A percentile compares a stretch with the other conserved stretches of the same genome.
Evolutionary conservation across 108 stramenopile species (phyloP).

Genomic region (Conticribra weissflogii): DNA sequence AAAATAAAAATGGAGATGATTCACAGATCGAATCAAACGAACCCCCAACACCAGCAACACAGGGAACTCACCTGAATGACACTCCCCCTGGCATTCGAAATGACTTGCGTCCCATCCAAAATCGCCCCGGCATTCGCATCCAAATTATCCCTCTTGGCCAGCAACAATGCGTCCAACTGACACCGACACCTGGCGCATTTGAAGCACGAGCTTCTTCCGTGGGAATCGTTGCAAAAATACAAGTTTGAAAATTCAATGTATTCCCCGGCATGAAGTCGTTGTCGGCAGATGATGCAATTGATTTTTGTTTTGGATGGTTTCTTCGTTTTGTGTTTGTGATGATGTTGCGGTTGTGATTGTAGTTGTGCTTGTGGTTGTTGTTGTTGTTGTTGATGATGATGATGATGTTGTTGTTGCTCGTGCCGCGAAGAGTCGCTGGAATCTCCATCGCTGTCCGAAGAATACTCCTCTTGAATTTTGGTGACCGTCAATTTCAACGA

Average conservation of each 20-base stretch:
- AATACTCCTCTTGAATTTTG: too few species aligned
- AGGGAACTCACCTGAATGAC: constrained; percentile 27
- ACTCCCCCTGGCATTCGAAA: constrained; percentile 35
- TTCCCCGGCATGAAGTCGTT: constrained; percentile 1
- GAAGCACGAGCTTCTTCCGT: constrained; percentile 6
- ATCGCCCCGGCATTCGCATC: neutral
- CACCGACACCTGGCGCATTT: constrained; percentile 10
- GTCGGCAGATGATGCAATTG: constrained; percentile 16
- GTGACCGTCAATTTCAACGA: too few species aligned
- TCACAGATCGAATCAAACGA: too few species aligned
- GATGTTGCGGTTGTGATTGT: neutral
- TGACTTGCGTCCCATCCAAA: constrained; percentile 14
- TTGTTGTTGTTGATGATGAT: too few species aligned
- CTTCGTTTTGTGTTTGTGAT: neutral
- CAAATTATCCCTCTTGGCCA: neutral
- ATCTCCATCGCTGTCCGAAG: too few species aligned
- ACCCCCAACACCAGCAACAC: too few species aligned
- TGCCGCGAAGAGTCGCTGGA: too few species aligned
- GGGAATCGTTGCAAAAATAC: constrained; percentile 7
- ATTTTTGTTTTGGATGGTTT: constrained; percentile 3
- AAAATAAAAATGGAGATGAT: too few species aligned
- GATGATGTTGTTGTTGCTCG: too few species aligned
- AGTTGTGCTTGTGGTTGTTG: neutral
- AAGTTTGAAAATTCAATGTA: constrained; percentile 7
- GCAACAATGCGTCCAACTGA: constrained; percentile 1